Conservation (phyloP, 2,329 filamentous ascomycete species). For the Colletotrichum ledebouriae region DNA sequence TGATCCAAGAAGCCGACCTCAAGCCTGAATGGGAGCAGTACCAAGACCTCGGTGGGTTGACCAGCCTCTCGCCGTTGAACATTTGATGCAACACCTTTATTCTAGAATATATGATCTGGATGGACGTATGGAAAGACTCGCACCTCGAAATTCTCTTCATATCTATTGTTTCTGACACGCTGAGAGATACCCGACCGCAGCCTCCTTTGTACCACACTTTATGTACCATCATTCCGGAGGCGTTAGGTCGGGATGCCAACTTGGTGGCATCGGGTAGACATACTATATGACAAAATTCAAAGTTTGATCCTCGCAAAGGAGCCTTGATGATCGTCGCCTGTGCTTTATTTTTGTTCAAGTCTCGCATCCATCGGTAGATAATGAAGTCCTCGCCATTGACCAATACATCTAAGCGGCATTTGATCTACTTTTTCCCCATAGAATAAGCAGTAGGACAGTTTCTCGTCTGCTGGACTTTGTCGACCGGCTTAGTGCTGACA, state of each 20-base stretch:
- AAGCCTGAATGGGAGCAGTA: conserved; percentile 62
- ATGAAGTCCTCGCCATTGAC: too few relatives aligned
- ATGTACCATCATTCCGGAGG: neutral
- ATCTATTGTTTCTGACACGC: conserved; percentile 40
- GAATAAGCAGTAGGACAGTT: too few relatives aligned
- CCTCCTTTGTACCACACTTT: conserved; percentile 21
- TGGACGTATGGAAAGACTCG: neutral
- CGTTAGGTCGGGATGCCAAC: neutral
- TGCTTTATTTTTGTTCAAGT: too few relatives aligned
- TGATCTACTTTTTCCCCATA: too few relatives aligned
- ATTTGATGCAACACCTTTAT: neutral
- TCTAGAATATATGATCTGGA: neutral
- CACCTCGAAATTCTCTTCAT: neutral
- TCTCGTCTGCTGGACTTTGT: too few relatives aligned
- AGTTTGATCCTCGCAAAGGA: too few relatives aligned
- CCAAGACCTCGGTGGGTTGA: conserved; percentile 60
- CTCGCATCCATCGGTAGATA: too few relatives aligned
- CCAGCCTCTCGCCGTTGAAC: conserved; percentile 38
- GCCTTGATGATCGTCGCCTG: too few relatives aligned
- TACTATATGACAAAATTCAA: neutral
- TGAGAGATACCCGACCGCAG: conserved; percentile 38
- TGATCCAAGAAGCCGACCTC: conserved; percentile 43
- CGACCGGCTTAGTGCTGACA: neutral
- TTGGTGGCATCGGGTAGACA: neutral
- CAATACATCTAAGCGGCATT: too few relatives aligned